A percentile compares a stretch with the other conserved stretches of the same genome.
These are phyloP conservation scores for Cyberlindnera subsufficiens DNA, from an alignment of 805 yeast genomes.

Conservation along the genomic window DNA sequence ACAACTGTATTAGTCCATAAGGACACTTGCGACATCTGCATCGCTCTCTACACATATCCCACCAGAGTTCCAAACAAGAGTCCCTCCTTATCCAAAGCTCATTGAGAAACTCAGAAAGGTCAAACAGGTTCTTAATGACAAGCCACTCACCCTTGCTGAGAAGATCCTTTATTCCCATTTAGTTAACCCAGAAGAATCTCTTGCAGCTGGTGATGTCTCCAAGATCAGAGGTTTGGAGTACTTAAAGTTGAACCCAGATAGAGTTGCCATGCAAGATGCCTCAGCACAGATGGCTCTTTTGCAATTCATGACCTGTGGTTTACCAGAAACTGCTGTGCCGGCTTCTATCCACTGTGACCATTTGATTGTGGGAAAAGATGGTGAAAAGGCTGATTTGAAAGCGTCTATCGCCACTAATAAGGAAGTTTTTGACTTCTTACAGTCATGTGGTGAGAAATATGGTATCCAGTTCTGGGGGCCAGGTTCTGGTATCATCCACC, in stretches of 20 bases:
- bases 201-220: constrained; percentile 44
- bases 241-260: constrained; percentile 89
- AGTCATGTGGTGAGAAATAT: constrained; percentile 88
- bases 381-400: constrained; percentile 79
- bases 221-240: constrained; percentile 82
- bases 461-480: constrained; percentile 99
- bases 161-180: constrained; percentile 91
- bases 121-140: constrained; percentile 54
- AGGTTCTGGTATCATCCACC: constrained; percentile 98
- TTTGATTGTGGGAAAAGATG: constrained; percentile 92
- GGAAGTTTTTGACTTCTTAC: constrained; percentile 93
- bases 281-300: constrained; percentile 98
- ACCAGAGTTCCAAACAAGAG: constrained; percentile 54
- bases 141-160: constrained; percentile 90
- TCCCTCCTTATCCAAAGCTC: constrained; percentile 85
- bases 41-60: constrained; percentile 33
- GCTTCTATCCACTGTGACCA: constrained; percentile 98
- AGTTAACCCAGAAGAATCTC: constrained; percentile 80
- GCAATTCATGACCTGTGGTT: constrained; percentile 96
- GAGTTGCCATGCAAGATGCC: constrained; percentile 99
- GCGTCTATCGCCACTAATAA: constrained; percentile 80
- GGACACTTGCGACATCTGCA: constrained; percentile 3
- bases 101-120: constrained; percentile 58
- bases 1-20: not conserved
- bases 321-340: constrained; percentile 84